Conservation (phyloP, 805 yeast species). For the Saturnispora dispora region DNA sequence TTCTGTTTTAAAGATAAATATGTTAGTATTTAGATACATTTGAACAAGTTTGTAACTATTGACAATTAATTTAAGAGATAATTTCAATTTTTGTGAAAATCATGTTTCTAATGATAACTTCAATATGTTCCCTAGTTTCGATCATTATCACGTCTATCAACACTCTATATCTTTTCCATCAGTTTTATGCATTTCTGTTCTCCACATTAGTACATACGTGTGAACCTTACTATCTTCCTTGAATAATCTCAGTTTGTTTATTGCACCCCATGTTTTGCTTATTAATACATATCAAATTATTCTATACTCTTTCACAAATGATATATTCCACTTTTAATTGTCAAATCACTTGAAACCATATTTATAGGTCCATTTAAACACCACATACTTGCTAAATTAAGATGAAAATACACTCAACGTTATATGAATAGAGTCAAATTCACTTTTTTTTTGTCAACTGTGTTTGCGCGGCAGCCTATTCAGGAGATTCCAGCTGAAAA, state of each 20-base stretch:
- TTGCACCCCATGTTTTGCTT: background rate
- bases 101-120: background rate
- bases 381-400: constrained; percentile 7
- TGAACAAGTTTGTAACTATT: background rate
- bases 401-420: background rate
- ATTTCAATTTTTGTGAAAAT: background rate
- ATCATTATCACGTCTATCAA: too few relatives aligned
- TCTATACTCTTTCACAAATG: too few relatives aligned
- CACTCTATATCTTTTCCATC: too few relatives aligned
- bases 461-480: background rate
- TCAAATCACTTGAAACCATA: background rate
- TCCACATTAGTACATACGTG: too few relatives aligned
- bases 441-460: constrained; percentile 3
- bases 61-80: background rate
- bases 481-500: background rate
- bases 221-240: too few relatives aligned
- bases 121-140: background rate
- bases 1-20: constrained; percentile 25
- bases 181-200: too few relatives aligned
- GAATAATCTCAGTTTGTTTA: too few relatives aligned
- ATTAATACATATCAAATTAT: background rate
- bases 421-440: background rate
- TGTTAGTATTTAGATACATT: constrained; percentile 4
- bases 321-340: background rate
- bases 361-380: background rate